These are phyloP conservation scores for Epichloe glyceriae DNA, from an alignment of 2,329 filamentous ascomycete species.

Conservation along the genomic window DNA sequence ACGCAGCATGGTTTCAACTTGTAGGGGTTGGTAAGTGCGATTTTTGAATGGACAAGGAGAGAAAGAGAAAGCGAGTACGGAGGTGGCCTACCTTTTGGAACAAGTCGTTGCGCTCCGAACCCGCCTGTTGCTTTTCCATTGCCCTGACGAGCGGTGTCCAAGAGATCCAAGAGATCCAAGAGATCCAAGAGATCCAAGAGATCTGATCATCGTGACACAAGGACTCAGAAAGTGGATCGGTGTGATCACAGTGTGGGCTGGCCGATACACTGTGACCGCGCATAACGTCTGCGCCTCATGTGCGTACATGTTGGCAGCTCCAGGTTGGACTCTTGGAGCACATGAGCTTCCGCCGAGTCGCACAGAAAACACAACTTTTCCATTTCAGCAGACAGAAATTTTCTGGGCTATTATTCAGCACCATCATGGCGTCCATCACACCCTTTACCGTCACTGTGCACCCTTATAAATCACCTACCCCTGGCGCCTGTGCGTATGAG, in stretches of 20 bases:
- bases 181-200: too few relatives aligned
- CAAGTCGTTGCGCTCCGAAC: constrained; percentile 19
- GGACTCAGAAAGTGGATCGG: neutral
- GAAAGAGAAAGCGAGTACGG: neutral
- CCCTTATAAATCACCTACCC: constrained; percentile 28
- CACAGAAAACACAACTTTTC: neutral
- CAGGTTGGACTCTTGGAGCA: neutral
- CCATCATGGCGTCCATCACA: constrained; percentile 14
- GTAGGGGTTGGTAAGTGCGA: constrained; percentile 1
- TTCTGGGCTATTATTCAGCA: neutral
- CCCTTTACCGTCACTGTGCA: constrained; percentile 34
- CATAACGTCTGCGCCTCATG: neutral
- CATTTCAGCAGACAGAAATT: neutral
- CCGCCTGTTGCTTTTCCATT: constrained; percentile 8
- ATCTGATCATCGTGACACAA: too few relatives aligned
- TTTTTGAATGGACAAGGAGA: neutral
- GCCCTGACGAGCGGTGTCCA: neutral
- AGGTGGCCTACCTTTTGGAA: constrained; percentile 24
- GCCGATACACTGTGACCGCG: neutral
- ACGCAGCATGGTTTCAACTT: constrained; percentile 53
- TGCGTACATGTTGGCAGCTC: neutral
- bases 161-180: too few relatives aligned
- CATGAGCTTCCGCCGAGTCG: neutral
- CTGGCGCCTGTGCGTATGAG: constrained; percentile 34
- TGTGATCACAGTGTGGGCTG: neutral